Evolutionary conservation across 495 filamentous ascomycete species (phyloP).

Genomic region (Platismatia glauca): DNA sequence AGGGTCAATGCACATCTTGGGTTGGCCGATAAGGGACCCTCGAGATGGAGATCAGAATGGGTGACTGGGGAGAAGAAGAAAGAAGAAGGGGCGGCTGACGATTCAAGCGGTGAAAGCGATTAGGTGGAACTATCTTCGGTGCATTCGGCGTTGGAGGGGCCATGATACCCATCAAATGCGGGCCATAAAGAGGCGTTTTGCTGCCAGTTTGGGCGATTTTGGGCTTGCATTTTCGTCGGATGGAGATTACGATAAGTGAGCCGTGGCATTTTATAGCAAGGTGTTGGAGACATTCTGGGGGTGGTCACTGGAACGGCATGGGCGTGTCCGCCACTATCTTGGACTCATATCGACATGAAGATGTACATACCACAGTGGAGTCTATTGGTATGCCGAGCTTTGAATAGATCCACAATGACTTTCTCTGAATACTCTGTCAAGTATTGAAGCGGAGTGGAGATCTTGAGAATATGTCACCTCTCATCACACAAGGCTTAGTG

Average conservation of each 20-base stretch:
- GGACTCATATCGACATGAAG: not conserved
- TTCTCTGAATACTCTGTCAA: too few relatives aligned
- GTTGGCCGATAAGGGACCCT: constrained; percentile 5
- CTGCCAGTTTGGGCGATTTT: constrained; percentile 9
- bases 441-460: not conserved
- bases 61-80: constrained; percentile 5
- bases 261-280: not conserved
- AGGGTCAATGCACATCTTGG: constrained; percentile 18
- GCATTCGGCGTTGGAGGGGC: not conserved
- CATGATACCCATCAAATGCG: constrained; percentile 5
- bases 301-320: not conserved
- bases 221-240: not conserved
- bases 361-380: not conserved
- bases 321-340: not conserved
- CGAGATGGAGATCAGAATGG: constrained; percentile 17
- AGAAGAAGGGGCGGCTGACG: constrained; percentile 3
- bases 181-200: not conserved
- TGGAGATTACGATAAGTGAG: not conserved
- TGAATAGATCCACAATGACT: too few relatives aligned
- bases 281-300: not conserved
- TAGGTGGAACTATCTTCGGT: not conserved
- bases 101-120: not conserved
- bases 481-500: not conserved
- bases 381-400: not conserved
- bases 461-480: not conserved